A percentile compares a stretch with the other conserved stretches of the same genome.
These are phyloP conservation scores for Datisca glomerata DNA, from an alignment of 306 rosid species.

Conservation along the genomic window DNA sequence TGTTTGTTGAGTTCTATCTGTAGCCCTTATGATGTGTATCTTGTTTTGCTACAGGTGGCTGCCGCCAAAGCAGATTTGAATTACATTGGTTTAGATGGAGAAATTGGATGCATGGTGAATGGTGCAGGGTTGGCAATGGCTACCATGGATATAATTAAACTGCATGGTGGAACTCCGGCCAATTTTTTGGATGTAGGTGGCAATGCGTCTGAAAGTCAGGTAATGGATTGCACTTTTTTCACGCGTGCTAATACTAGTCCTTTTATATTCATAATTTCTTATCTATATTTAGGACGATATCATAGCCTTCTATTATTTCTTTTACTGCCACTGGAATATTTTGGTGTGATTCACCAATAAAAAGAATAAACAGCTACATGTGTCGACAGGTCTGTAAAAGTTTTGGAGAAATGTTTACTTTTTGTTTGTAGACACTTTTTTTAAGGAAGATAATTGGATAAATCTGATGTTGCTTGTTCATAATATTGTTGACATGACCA, in stretches of 20 bases:
- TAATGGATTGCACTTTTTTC: too few relatives aligned
- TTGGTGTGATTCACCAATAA: neutral
- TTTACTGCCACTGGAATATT: too few relatives aligned
- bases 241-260: too few relatives aligned
- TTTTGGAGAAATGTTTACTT: too few relatives aligned
- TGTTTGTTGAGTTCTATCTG: neutral
- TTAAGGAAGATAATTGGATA: too few relatives aligned
- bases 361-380: too few relatives aligned
- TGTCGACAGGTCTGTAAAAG: too few relatives aligned
- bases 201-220: constrained; percentile 98
- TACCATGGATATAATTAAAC: constrained; percentile 93
- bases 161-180: constrained; percentile 99
- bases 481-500: neutral
- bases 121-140: constrained; percentile 99
- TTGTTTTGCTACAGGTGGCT: constrained; percentile 47
- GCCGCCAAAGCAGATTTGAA: constrained; percentile 96
- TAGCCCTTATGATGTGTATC: constrained; percentile 10
- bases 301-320: too few relatives aligned
- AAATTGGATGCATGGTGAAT: constrained; percentile 99
- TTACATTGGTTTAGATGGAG: constrained; percentile 96
- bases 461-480: too few relatives aligned
- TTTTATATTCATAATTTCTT: too few relatives aligned
- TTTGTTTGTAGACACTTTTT: too few relatives aligned
- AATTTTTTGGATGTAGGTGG: constrained; percentile 98
- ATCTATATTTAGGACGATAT: too few relatives aligned